These are phyloP conservation scores for Isoetes taiwanensis DNA, from an alignment of 75 land plant genomes.

Conservation along the genomic window DNA sequence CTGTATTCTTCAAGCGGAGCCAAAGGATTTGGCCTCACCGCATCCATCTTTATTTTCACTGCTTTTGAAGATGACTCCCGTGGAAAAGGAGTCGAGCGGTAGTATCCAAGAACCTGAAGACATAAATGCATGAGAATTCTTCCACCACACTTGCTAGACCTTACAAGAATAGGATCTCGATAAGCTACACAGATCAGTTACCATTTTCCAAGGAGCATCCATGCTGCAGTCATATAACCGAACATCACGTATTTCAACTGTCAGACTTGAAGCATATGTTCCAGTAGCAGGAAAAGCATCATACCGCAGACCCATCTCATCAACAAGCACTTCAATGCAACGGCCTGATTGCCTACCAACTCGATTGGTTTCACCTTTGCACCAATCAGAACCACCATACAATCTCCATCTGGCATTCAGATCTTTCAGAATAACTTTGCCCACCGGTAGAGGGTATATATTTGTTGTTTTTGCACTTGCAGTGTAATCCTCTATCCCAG, in stretches of 20 bases:
- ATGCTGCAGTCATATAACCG: conserved; percentile 54
- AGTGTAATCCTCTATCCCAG: background rate
- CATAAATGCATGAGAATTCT: too few relatives aligned
- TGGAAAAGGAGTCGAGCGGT: conserved; percentile 54
- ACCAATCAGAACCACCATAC: conserved; percentile 76
- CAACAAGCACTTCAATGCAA: conserved; percentile 49
- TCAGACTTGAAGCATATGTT: conserved; percentile 47
- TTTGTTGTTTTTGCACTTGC: background rate
- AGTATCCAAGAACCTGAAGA: conserved; percentile 65
- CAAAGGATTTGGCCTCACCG: conserved; percentile 75
- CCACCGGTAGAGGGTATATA: conserved; percentile 22
- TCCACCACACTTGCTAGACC: background rate
- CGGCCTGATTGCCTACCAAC: conserved; percentile 31
- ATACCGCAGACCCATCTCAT: conserved; percentile 47
- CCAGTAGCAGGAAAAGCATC: conserved; percentile 53
- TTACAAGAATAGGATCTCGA: background rate
- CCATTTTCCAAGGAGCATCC: conserved; percentile 93
- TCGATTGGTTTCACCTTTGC: background rate
- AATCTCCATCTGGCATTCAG: conserved; percentile 58
- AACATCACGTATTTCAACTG: conserved; percentile 48
- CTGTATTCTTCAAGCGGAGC: conserved; percentile 86
- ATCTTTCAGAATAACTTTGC: conserved; percentile 41
- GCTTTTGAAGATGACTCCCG: conserved; percentile 77
- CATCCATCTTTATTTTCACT: conserved; percentile 62
- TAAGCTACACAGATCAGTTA: conserved; percentile 13